Evolutionary conservation across 2,329 filamentous ascomycete species (phyloP), one percentile per base, ranked within the genome.

Genomic region (Cladophialophora psammophila): DNA sequence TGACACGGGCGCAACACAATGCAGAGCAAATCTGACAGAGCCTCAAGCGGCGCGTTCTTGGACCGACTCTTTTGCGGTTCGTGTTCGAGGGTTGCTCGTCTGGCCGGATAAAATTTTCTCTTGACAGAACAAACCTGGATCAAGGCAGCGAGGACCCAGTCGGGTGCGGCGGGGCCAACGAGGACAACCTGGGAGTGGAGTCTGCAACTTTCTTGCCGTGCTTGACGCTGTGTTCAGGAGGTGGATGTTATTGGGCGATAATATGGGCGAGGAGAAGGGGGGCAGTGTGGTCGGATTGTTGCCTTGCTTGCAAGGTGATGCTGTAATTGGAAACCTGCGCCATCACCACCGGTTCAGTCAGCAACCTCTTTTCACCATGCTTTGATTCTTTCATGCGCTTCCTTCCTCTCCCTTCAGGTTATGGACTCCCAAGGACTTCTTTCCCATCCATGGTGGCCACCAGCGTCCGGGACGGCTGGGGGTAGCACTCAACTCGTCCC

Each of bases 101-200:
- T 54, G 60, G 50, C 55, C 52, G 60, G 67, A 42, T 53, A 63
- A 66, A 69, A 66, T 69, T 69, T 64, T 68, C 66, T 50, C 57
- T 58, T 45, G 36, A 48, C 56, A 53, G 60, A 64, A 53, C 32
- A 57, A 66, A 56, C 63, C 36, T 60, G 60, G 52, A 36, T 59
- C 50, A 61, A 58, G 61, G 60, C 66, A 64, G 48, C 59, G 42
- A 61, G 18, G 36, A 45, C 48, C 57, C 59, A 61, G 59, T 61
- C 59, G 20, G 50, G 36, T 34, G 12, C 34, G 52, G 60, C 60
- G 60, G 60, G 50, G 60, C 52, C 32, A 63, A 56, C 20, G 20
- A 55, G 36, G 48, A 56, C 60, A 50, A 45, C 18, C 15, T 56
- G 13, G 26, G 52, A 56, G 66, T 69, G 66, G 66, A 66, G 66